These are phyloP conservation scores for Penicillium sp. DNA, from an alignment of 2,329 filamentous ascomycete genomes.

Conservation along the genomic window DNA sequence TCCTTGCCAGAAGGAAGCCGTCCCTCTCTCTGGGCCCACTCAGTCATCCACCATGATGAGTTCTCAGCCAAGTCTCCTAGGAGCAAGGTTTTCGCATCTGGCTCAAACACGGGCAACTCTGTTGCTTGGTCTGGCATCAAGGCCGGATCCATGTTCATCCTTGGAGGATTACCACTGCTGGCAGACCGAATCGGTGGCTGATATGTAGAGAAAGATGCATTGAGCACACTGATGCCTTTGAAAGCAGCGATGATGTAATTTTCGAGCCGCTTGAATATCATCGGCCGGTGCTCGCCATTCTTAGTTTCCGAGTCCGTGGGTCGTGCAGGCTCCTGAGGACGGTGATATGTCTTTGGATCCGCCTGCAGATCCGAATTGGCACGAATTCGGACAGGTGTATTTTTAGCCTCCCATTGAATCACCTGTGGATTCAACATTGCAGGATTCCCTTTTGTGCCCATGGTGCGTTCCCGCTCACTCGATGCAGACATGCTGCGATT, in stretches of 20 bases:
- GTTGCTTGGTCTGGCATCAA: constrained; percentile 25
- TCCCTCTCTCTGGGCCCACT: constrained; percentile 40
- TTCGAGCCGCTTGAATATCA: constrained; percentile 70
- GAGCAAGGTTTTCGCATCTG: constrained; percentile 70
- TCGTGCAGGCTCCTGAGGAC: constrained; percentile 16
- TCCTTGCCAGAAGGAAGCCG: constrained; percentile 33
- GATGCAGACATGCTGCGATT: constrained; percentile 28
- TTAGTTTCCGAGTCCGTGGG: constrained; percentile 26
- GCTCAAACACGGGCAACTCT: constrained; percentile 50
- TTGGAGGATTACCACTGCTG: constrained; percentile 43
- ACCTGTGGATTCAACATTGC: constrained; percentile 16
- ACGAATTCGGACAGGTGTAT: constrained; percentile 20
- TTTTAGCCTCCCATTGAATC: constrained; percentile 17
- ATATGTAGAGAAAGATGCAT: constrained; percentile 64
- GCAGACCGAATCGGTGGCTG: constrained; percentile 42
- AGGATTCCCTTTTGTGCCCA: constrained; percentile 13
- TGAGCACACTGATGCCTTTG: constrained; percentile 65
- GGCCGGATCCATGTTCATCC: constrained; percentile 28
- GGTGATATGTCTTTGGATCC: constrained; percentile 18
- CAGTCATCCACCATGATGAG: constrained; percentile 73
- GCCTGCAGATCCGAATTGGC: constrained; percentile 30
- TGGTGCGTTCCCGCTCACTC: constrained; percentile 15
- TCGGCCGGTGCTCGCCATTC: constrained; percentile 40
- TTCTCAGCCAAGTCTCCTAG: constrained; percentile 75
- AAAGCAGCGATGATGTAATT: constrained; percentile 69